A percentile compares a stretch with the other conserved stretches of the same genome.
Conservation (phyloP, 1,284 basidiomycete genomes). For the Exobasidium rhododendri region DNA sequence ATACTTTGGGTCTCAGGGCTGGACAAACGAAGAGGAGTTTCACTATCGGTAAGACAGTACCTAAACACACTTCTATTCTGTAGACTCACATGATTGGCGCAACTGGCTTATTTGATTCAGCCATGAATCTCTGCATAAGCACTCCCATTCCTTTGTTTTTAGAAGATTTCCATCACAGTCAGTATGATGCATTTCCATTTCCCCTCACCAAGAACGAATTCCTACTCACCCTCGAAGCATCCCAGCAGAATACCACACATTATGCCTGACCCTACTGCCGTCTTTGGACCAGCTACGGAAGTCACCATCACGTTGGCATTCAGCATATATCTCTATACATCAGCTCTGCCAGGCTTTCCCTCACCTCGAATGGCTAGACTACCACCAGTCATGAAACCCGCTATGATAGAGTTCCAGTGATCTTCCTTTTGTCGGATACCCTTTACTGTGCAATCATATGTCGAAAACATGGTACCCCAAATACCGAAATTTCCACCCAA, state of each 20-base stretch:
- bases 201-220: not conserved
- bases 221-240: constrained; percentile 61
- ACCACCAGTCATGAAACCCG: constrained; percentile 96
- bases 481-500: constrained; percentile 97
- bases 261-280: constrained; percentile 83
- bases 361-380: constrained; percentile 88
- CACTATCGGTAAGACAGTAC: no score
- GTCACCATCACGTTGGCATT: no score
- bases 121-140: constrained; percentile 75
- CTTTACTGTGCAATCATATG: constrained; percentile 97
- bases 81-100: constrained; percentile 40
- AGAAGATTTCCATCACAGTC: not conserved
- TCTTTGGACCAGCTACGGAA: constrained; percentile 72
- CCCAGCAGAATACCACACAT: constrained; percentile 95
- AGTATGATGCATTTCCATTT: constrained; percentile 60
- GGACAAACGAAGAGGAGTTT: no score
- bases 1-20: not conserved
- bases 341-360: no score
- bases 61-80: no score
- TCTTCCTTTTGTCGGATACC: constrained; percentile 95
- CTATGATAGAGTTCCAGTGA: constrained; percentile 98
- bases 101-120: constrained; percentile 64
- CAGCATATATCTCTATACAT: no score
- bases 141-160: constrained; percentile 78
- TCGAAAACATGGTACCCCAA: constrained; percentile 76